Evolutionary conservation across 1,284 basidiomycete species (phyloP), one percentile per base, ranked within the genome.

Genomic region (Malassezia vespertilionis): DNA sequence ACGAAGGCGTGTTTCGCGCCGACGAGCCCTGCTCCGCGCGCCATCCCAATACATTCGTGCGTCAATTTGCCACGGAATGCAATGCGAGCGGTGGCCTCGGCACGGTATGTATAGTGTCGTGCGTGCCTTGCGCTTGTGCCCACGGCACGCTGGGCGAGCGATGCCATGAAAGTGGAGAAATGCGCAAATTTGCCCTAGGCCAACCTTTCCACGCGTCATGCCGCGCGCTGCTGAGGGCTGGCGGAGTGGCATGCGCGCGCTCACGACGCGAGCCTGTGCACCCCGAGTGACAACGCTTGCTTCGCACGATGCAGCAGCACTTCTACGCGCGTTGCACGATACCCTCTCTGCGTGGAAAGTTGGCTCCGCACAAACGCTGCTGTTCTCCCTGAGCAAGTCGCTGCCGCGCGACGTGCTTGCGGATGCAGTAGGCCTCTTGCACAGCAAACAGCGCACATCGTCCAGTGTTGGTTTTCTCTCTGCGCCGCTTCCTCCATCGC

Each of bases 331-430:
- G n/a, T n/a, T n/a, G n/a, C n/a, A n/a, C n/a, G n/a, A n/a, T n/a
- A n/a, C n/a, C n/a, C 33, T 49, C 1, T 8, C n/a, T 9, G 20
- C 40, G 5, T 43, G 46, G 40, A 11, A 23, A n/a, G 26, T 17
- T 6, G 28, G 32, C 17, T 11, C 18, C 3, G 11, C 44, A n/a
- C 26, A 21, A 4, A 15, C 15, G 3, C 38, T 65, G n/a, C 47
- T 65, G 2, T 63, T 55, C 24, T 44, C 61, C 2, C 43, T 65
- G 23, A 60, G 57, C 44, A 63, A 63, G 51, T 45, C 52, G 20
- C 41, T 65, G 12, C 63, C 63, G 8, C 41, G 46, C 2, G 34
- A 54, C 26, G 53, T 52, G 21, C 49, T 63, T 5, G 18, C 49
- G 23, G 44, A 61, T 23, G 55, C 57, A 1, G 59, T 65, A 5